phyloP scores from a whole-genome alignment of 441 rosid species.

The Syzygium malaccense region DNA sequence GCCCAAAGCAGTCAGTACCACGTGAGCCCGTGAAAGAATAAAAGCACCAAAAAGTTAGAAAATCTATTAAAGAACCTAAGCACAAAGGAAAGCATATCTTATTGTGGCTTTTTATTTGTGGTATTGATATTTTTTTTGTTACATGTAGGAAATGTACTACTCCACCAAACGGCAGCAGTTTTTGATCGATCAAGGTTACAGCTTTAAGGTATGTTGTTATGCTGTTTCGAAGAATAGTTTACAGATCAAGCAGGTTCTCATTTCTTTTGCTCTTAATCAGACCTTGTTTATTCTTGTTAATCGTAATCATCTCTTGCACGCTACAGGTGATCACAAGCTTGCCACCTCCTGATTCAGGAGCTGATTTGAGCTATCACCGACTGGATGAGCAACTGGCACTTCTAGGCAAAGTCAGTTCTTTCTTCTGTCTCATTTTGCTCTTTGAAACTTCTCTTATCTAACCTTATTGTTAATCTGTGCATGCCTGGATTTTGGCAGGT shows the following conservation, averaged over 20 bases:
- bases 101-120: neutral
- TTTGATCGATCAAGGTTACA: slow-evolving; percentile 95
- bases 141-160: slow-evolving; percentile 87
- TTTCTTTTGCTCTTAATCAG: neutral
- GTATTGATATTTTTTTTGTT: neutral
- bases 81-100: neutral
- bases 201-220: slow-evolving; percentile 57
- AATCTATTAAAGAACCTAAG: neutral
- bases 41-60: neutral
- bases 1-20: neutral
- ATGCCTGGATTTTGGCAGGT: slow-evolving; percentile 37
- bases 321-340: slow-evolving; percentile 82
- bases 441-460: neutral
- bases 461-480: neutral
- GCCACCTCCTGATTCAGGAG: slow-evolving; percentile 78
- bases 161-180: slow-evolving; percentile 97
- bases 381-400: slow-evolving; percentile 74
- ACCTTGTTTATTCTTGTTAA: neutral
- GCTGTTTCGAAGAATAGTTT: neutral
- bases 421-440: neutral
- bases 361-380: slow-evolving; percentile 60
- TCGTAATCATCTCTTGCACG: neutral
- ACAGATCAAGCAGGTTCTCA: neutral
- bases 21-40: neutral
- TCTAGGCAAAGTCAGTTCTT: slow-evolving; percentile 46